Conservation (phyloP, 345 rosid species). For the Jatropha curcas region DNA sequence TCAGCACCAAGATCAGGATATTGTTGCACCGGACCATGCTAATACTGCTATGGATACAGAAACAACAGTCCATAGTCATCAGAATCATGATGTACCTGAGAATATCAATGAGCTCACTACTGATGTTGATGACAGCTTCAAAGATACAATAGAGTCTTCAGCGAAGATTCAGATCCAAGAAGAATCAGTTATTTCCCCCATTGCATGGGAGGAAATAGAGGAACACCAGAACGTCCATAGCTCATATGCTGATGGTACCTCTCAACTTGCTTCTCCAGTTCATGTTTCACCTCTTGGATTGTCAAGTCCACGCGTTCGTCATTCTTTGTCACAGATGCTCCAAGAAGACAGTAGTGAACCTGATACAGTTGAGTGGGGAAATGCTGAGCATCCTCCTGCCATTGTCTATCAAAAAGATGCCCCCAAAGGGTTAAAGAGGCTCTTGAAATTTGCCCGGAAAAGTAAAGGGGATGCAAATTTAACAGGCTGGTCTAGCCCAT, state of each 20-base stretch:
- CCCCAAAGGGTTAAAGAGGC: slow-evolving; percentile 70
- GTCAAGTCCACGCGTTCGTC: slow-evolving; percentile 58
- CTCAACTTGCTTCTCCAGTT: slow-evolving; percentile 37
- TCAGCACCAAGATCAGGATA: slow-evolving; percentile 30
- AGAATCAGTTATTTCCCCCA: slow-evolving; percentile 55
- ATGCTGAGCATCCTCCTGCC: slow-evolving; percentile 63
- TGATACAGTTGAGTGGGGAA: slow-evolving; percentile 63
- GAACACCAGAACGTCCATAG: slow-evolving; percentile 41
- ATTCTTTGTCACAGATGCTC: slow-evolving; percentile 72
- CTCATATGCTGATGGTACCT: slow-evolving; percentile 22
- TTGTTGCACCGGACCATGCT: slow-evolving; percentile 20
- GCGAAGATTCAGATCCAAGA: slow-evolving; percentile 30
- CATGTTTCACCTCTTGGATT: slow-evolving; percentile 33
- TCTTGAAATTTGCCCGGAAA: slow-evolving; percentile 67
- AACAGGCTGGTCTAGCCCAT: slow-evolving; percentile 64
- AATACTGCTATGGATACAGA: slow-evolving; percentile 32
- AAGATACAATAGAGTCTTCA: slow-evolving; percentile 21
- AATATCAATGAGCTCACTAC: slow-evolving; percentile 26
- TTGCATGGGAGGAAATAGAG: slow-evolving; percentile 64
- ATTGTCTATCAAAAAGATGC: slow-evolving; percentile 56
- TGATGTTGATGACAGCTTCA: slow-evolving; percentile 27
- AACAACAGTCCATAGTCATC: slow-evolving; percentile 22
- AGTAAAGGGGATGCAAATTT: slow-evolving; percentile 61
- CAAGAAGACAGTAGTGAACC: slow-evolving; percentile 69
- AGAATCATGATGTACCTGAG: slow-evolving; percentile 27